phyloP scores from a whole-genome alignment of 148 eudicot genomes.

The Camellia japonica region DNA sequence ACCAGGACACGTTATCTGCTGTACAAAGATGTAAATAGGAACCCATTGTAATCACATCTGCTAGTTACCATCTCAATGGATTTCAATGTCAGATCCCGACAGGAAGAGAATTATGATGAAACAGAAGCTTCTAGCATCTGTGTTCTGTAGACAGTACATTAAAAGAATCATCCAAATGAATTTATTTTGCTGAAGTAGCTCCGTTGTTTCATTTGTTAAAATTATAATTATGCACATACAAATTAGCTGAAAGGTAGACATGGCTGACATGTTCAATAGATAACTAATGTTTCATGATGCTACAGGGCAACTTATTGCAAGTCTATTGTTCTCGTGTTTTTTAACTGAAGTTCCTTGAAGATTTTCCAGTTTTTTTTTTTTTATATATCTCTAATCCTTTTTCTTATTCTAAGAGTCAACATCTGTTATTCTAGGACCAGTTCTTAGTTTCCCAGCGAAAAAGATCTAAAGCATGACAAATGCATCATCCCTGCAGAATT shows the following conservation, averaged over 20 bases:
- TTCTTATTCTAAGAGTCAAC: neutral
- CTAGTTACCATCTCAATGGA: neutral
- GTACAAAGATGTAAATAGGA: conserved; percentile 95
- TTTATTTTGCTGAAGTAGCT: neutral
- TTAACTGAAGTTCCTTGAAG: neutral
- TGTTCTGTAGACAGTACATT: neutral
- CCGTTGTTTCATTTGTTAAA: too few relatives aligned
- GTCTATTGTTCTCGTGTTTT: neutral
- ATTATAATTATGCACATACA: neutral
- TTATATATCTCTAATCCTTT: neutral
- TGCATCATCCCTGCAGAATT: neutral
- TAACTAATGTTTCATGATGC: neutral
- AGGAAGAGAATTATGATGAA: neutral
- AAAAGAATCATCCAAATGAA: neutral
- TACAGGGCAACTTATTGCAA: neutral
- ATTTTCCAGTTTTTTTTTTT: neutral
- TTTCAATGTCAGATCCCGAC: neutral
- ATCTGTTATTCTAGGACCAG: neutral
- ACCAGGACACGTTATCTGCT: conserved; percentile 80
- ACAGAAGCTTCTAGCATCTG: neutral
- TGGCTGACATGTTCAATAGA: neutral
- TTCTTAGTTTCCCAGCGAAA: neutral
- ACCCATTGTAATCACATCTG: conserved; percentile 50
- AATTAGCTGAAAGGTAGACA: neutral
- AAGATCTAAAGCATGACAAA: neutral